These are phyloP conservation scores for Aspergillus avenaceus DNA, from an alignment of 495 filamentous ascomycete species.

Conservation along the genomic window DNA sequence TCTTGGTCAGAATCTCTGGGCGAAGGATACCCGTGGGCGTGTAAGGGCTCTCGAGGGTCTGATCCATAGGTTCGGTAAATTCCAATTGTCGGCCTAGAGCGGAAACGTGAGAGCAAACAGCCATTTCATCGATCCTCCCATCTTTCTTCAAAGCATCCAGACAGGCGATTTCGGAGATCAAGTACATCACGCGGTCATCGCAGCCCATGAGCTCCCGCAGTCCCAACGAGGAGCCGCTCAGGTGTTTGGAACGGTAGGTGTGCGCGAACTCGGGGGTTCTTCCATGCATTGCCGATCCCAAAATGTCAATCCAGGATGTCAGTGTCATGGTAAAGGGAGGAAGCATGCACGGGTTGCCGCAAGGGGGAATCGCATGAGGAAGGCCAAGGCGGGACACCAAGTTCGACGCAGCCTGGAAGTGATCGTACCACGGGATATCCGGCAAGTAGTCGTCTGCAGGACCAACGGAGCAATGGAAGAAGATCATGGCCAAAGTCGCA, in stretches of 20 bases:
- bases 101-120: constrained; percentile 79
- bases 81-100: constrained; percentile 78
- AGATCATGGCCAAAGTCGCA: constrained; percentile 91
- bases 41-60: constrained; percentile 49
- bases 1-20: constrained; percentile 74
- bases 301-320: constrained; percentile 94
- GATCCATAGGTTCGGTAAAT: constrained; percentile 61
- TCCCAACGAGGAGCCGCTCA: constrained; percentile 66
- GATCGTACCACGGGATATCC: constrained; percentile 94
- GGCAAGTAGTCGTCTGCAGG: constrained; percentile 79
- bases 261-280: constrained; percentile 83
- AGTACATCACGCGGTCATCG: constrained; percentile 95
- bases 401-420: constrained; percentile 86
- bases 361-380: constrained; percentile 55
- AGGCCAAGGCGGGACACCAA: constrained; percentile 85
- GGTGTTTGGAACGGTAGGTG: constrained; percentile 86
- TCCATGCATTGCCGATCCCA: constrained; percentile 89
- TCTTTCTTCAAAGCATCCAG: constrained; percentile 83
- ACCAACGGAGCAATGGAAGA: constrained; percentile 94
- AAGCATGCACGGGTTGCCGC: constrained; percentile 50
- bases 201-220: constrained; percentile 95
- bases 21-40: constrained; percentile 67
- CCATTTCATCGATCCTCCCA: constrained; percentile 71
- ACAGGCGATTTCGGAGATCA: constrained; percentile 96
- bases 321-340: constrained; percentile 93